Evolutionary conservation across 1,139 yeast genomes (phyloP).

Genomic region (Wickerhamomyces sp.): DNA sequence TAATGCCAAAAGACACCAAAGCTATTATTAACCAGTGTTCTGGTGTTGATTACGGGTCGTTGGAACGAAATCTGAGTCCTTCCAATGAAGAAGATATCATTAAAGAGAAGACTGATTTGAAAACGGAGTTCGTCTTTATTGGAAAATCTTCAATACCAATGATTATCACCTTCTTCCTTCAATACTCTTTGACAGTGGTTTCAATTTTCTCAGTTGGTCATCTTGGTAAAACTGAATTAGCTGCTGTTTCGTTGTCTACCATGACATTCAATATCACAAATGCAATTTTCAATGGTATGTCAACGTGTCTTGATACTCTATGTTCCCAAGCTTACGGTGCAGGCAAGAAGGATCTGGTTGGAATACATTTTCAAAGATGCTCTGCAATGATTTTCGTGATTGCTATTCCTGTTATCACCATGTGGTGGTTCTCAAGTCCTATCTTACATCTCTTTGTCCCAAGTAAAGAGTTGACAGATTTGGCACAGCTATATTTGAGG

Average conservation of each 20-base stretch:
- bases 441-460: conserved; percentile 30
- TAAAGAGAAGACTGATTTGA: conserved; percentile 16
- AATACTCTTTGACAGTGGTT: conserved; percentile 74
- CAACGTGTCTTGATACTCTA: conserved; percentile 49
- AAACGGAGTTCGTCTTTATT: conserved; percentile 26
- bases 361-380: conserved; percentile 39
- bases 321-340: conserved; percentile 51
- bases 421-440: conserved; percentile 37
- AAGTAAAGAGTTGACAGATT: conserved; percentile 29
- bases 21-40: background rate
- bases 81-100: no score
- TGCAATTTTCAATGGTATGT: conserved; percentile 48
- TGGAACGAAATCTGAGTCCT: background rate
- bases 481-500: conserved; percentile 33
- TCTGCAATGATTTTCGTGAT: conserved; percentile 34
- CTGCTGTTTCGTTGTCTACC: conserved; percentile 40
- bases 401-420: conserved; percentile 29
- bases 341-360: conserved; percentile 32
- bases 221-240: conserved; percentile 51
- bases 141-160: conserved; percentile 46
- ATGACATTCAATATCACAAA: conserved; percentile 47
- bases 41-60: background rate
- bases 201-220: conserved; percentile 80
- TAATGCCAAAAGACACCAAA: no score
- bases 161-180: conserved; percentile 66